Base-by-base conservation (phyloP, 2,329 filamentous ascomycete genomes). In the Colletotrichum cordylinicola region DNA sequence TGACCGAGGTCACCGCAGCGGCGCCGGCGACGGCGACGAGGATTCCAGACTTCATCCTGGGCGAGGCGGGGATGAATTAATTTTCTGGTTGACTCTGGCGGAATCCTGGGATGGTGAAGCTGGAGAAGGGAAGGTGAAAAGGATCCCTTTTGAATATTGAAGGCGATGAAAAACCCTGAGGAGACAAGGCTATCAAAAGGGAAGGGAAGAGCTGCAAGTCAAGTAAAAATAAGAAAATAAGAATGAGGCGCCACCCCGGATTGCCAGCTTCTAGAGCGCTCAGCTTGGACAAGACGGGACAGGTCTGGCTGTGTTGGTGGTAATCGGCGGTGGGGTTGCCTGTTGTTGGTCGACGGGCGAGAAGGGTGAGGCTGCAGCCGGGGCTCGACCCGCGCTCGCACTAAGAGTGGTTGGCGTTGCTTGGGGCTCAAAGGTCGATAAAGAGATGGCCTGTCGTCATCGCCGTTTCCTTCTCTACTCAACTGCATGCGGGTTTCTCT, bases 371-470 rank as follows among this genome's bases (percentile, higher is more conserved):
- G 64, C 70, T 33, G 56, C 37, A 69, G 24, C 56, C 56, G 29
- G 43, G 48, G 64, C 70, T 76, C 43, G 33, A 64, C 31, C 71
- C 39, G 64, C 70, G 60, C 70, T 31, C n/a, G 35, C 48, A 18
- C 70, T 69, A 74, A 52, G n/a, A 24, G 58, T 29, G 10, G 43
- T 48, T 62, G 74, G 74, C 74, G 70, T 64, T 64, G 56, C 37
- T 65, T 43, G 56, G 29, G 27, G 43, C 37, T 76, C 60, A 76
- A 76, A 73, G 74, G 27, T 27, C 31, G 29, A 73, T 68, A 76
- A 68, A 76, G 74, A 33, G 15, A 56, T 16, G 13, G 18, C 43
- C 43, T 65, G 64, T 69, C 74, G 37, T 71, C 70, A 73, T 60
- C 31, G 48, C 56, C 27, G 18, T 33, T 68, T 27, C 43, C 58